Base-by-base conservation (phyloP, 495 filamentous ascomycete genomes). In the Aspergillus funiculosus region DNA sequence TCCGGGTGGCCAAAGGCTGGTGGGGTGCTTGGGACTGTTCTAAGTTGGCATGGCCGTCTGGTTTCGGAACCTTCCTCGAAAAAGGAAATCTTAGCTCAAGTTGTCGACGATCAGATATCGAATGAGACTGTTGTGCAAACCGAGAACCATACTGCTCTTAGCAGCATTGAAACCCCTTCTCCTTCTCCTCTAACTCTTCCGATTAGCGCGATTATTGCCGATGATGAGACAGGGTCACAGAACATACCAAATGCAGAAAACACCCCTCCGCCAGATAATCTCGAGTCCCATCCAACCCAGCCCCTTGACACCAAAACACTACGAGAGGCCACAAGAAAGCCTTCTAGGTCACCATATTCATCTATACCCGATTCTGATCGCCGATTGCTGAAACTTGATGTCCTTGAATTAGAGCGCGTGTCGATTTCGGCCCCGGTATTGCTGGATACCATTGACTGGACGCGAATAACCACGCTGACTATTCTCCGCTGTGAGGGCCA, bases 331-430 rank as follows among this genome's bases (percentile, higher is more conserved):
- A 19, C 20, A 13, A 28, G 22, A 30, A 32, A n/a, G 8, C 10
- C 31, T 24, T 22, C 36, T 14, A 21, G 14, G 27, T 11, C 25
- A 28, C 29, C 34, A 18, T 20, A 28, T 30, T 27, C 26, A 18
- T 19, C 47, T 13, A 24, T 20, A 14, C 36, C 38, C 5, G 55
- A 44, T 11, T 5, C 51, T 13, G 52, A 48, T 20, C 32, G n/a
- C 6, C 51, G 59, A 1, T 41, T 53, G 41, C 64, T 95, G 5
- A 81, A 75, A 22, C 67, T 95, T 18, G 81, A 90, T 39, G 78
- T 76, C 5, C 71, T 96, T 11, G 89, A 92, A 59, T 71, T 96
- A 1, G 90, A 96, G 59, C 78, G 87, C n/a, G 78, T 95, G 9
- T 72, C 79, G 1, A 61, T 95, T 4, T 87, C 82, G 7, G 67